These are phyloP conservation scores for Chrysophaeum taylorii DNA, from an alignment of 352 stramenopile species.

Conservation along the genomic window DNA sequence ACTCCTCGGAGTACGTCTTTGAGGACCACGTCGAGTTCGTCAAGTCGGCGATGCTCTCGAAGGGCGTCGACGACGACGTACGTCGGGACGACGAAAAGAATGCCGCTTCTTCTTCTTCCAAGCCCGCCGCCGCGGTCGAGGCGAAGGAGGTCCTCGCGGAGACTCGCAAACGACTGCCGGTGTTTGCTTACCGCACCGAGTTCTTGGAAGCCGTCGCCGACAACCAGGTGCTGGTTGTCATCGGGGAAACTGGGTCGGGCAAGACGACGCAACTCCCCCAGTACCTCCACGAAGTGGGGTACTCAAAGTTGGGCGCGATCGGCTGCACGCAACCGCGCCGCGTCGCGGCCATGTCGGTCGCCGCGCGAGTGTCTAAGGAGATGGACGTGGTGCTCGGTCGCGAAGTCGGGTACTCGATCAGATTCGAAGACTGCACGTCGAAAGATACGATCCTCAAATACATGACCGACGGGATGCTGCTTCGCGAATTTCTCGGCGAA, in stretches of 20 bases:
- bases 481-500: constrained; percentile 96
- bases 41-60: constrained; percentile 29
- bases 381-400: constrained; percentile 93
- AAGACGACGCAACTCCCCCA: constrained; percentile 99
- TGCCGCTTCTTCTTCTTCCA: constrained; percentile 17
- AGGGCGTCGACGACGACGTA: constrained; percentile 19
- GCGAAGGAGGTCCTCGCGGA: constrained; percentile 81
- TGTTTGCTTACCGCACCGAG: constrained; percentile 93
- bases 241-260: constrained; percentile 80
- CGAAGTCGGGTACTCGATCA: constrained; percentile 96
- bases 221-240: constrained; percentile 72
- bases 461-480: constrained; percentile 81
- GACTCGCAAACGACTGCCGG: constrained; percentile 86
- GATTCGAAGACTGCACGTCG: constrained; percentile 98
- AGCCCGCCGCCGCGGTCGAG: constrained; percentile 23
- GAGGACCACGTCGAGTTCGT: constrained; percentile 99
- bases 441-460: constrained; percentile 83
- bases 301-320: constrained; percentile 87
- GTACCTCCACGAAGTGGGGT: constrained; percentile 90
- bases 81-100: not conserved
- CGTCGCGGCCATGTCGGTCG: constrained; percentile 98
- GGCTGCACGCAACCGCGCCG: constrained; percentile 85
- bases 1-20: constrained; percentile 92
- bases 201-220: constrained; percentile 93
- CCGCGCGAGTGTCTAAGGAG: constrained; percentile 92